Base-by-base conservation (phyloP, 768 basidiomycete species). In the Hericium rajendrae region DNA sequence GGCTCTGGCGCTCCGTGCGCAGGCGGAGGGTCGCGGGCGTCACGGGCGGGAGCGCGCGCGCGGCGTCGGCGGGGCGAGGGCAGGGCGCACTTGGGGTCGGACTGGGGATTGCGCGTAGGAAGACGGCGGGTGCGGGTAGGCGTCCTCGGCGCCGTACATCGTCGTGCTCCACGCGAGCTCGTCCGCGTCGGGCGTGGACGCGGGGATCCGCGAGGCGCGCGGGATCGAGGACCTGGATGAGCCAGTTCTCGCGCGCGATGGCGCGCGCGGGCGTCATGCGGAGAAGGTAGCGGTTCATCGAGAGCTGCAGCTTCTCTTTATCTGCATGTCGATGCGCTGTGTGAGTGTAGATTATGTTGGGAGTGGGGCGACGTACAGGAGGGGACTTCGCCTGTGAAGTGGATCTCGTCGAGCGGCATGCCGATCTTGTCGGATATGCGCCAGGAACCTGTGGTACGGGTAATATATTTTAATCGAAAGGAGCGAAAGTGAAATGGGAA, bases 401-500 rank as follows among this genome's bases (percentile, higher is more conserved):
- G 88, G 46, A 90, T 88, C 55, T 88, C 82, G 55, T 88, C 83
- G 39, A 90, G 71, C 20, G 82, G 74, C 63, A 83, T 72, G 6
- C 88, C 90, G 55, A 87, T 79, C 71, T 90, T 90, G 70, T 90
- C 87, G 60, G 77, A 67, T 71, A 90, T 75, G 16, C 87, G 77
- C 89, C 88, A 90, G 60, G 81, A 84, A 22, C 88, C 88, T 86
- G 64, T 43, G 38, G 37, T 38, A 10, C 12, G n/a, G n/a, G n/a
- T n/a, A n/a, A n/a, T n/a, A n/a, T n/a, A n/a, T n/a, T n/a, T n/a
- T n/a, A n/a, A n/a, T n/a, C n/a, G n/a, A n/a, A n/a, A n/a, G n/a
- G n/a, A n/a, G n/a, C n/a, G n/a, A n/a, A n/a, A n/a, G n/a, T n/a
- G n/a, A n/a, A n/a, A n/a, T n/a, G n/a, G n/a, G n/a, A n/a, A n/a